These are phyloP conservation scores for Daldinia sp. DNA, from an alignment of 2,329 filamentous ascomycete genomes.

Conservation along the genomic window DNA sequence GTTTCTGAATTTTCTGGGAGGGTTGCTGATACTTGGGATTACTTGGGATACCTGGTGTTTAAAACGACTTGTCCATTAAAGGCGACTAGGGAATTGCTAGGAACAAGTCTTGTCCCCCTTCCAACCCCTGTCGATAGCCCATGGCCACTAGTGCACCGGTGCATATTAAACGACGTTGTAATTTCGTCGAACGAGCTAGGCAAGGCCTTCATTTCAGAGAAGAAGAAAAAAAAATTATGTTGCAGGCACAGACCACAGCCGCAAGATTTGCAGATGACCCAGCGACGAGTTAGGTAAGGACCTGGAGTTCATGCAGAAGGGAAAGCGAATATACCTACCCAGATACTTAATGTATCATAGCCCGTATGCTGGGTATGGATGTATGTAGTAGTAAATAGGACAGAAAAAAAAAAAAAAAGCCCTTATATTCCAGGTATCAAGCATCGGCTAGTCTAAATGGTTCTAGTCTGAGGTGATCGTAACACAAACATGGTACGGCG, in stretches of 20 bases:
- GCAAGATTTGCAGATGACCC: constrained; percentile 41
- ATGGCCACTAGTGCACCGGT: constrained; percentile 39
- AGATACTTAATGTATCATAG: background rate
- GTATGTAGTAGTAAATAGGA: constrained; percentile 1
- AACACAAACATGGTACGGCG: background rate
- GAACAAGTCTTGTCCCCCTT: constrained; percentile 18
- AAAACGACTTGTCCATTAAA: background rate
- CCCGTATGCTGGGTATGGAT: too few relatives aligned
- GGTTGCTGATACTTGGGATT: constrained; percentile 7
- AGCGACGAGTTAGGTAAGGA: constrained; percentile 38
- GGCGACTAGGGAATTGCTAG: constrained; percentile 11
- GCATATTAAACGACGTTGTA: constrained; percentile 45
- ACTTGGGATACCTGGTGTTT: background rate
- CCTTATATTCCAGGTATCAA: constrained; percentile 4
- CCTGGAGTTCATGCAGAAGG: constrained; percentile 33
- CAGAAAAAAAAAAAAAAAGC: constrained; percentile 6
- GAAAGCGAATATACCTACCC: background rate
- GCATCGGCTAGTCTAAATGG: background rate
- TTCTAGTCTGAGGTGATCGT: background rate
- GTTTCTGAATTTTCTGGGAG: constrained; percentile 13
- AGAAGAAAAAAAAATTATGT: constrained; percentile 32
- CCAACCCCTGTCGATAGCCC: constrained; percentile 34
- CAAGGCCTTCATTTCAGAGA: constrained; percentile 40
- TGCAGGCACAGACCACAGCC: constrained; percentile 41
- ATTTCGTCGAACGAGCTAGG: constrained; percentile 44